Conservation (phyloP, 306 rosid species). For the Ochetophila trinervis region DNA sequence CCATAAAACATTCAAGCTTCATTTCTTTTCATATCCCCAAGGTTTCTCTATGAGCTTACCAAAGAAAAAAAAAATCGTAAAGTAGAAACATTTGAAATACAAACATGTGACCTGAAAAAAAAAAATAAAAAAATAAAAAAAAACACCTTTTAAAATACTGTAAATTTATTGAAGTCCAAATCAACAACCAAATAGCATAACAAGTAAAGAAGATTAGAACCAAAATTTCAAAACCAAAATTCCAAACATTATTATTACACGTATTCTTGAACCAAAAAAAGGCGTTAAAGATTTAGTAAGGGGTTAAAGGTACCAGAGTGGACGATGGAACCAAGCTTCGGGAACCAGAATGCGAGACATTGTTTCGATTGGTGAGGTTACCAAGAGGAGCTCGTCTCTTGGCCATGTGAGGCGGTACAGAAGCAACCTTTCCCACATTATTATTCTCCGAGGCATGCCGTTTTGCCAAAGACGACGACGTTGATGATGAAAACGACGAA, state of each 20-base stretch:
- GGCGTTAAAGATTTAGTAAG: background rate
- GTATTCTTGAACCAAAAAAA: background rate
- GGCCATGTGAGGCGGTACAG: constrained; percentile 39
- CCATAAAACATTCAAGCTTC: background rate
- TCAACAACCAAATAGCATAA: background rate
- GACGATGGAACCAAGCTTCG: constrained; percentile 38
- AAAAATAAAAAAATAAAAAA: background rate
- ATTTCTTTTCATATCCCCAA: background rate
- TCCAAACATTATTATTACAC: background rate
- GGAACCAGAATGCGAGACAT: constrained; percentile 30
- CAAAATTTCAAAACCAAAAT: background rate
- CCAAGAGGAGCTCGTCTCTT: constrained; percentile 87
- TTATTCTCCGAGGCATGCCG: constrained; percentile 55
- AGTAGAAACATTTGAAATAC: background rate
- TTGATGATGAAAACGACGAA: constrained; percentile 67
- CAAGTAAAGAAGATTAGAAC: background rate
- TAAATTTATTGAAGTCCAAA: background rate
- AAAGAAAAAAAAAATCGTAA: too few relatives aligned
- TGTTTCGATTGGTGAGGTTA: constrained; percentile 67
- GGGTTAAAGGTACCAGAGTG: constrained; percentile 46
- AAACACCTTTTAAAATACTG: background rate
- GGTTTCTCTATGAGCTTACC: background rate
- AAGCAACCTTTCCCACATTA: constrained; percentile 26
- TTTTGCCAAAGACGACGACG: constrained; percentile 74
- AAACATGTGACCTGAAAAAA: background rate